phyloP scores from a whole-genome alignment of 352 stramenopile species.

The Peronosclerospora sorghi region DNA sequence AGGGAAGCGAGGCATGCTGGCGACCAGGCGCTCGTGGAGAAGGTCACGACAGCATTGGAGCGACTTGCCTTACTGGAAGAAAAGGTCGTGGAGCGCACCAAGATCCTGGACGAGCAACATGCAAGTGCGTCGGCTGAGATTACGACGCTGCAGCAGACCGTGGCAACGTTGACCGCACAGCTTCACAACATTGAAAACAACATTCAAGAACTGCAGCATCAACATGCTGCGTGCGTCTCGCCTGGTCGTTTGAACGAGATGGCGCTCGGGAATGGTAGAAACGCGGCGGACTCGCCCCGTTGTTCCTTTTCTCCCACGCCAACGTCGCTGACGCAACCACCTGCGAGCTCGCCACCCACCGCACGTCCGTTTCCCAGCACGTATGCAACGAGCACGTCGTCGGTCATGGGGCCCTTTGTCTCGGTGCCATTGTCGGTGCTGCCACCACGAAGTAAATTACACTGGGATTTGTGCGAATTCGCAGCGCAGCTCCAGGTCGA shows the following conservation, averaged over 20 bases:
- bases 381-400: conserved; percentile 41
- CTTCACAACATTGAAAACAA: conserved; percentile 32
- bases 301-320: conserved; percentile 26
- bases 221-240: conserved; percentile 13
- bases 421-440: conserved; percentile 77
- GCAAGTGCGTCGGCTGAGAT: conserved; percentile 25
- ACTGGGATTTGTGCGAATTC: conserved; percentile 85
- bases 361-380: conserved; percentile 23
- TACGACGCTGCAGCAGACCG: conserved; percentile 30
- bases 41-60: conserved; percentile 22
- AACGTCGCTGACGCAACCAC: conserved; percentile 19
- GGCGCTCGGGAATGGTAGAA: conserved; percentile 13
- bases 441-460: conserved; percentile 71
- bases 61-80: conserved; percentile 30
- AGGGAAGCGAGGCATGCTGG: background rate
- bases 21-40: conserved; percentile 8
- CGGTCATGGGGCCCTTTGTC: conserved; percentile 63
- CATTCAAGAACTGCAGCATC: conserved; percentile 31
- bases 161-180: conserved; percentile 30
- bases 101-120: conserved; percentile 33
- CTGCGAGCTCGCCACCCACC: conserved; percentile 12
- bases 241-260: conserved; percentile 12
- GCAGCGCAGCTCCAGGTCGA: conserved; percentile 67
- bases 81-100: conserved; percentile 30
- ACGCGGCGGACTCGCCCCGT: conserved; percentile 17